These are phyloP conservation scores for Diaporthe sp. DNA, from an alignment of 2,329 filamentous ascomycete genomes.

Conservation along the genomic window DNA sequence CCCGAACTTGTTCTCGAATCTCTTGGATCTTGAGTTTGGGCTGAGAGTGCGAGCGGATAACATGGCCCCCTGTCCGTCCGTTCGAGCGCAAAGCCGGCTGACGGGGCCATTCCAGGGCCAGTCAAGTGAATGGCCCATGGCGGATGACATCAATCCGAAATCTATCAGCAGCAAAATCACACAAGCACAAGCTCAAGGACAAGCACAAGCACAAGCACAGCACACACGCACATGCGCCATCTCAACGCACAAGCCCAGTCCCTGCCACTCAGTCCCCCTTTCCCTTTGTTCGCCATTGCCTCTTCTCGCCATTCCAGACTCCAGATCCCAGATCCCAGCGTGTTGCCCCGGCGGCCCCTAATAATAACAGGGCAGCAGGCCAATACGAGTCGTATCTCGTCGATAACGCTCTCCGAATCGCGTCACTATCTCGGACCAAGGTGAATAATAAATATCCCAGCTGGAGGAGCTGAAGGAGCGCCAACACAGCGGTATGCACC, in stretches of 20 bases:
- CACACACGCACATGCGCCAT: background rate
- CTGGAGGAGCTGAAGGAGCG: conserved; percentile 29
- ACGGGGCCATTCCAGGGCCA: conserved; percentile 5
- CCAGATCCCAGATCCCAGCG: conserved; percentile 19
- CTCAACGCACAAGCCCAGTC: conserved; percentile 16
- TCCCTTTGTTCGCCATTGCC: conserved; percentile 19
- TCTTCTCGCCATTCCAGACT: background rate
- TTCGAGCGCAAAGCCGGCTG: conserved; percentile 9
- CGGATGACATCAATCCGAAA: conserved; percentile 33
- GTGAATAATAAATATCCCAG: conserved; percentile 26
- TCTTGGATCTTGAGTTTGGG: conserved; percentile 5
- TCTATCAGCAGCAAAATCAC: conserved; percentile 7
- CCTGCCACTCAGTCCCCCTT: background rate
- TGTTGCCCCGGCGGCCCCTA: conserved; percentile 25
- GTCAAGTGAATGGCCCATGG: conserved; percentile 9
- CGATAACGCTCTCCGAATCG: background rate
- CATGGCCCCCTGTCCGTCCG: background rate
- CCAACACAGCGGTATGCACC: conserved; percentile 14
- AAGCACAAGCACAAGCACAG: background rate
- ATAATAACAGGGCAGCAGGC: conserved; percentile 32
- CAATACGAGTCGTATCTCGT: conserved; percentile 23
- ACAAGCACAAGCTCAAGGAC: conserved; percentile 9
- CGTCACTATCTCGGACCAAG: conserved; percentile 1
- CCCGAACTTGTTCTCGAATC: conserved; percentile 33
- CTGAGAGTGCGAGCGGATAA: conserved; percentile 2